Evolutionary conservation across 2,329 filamentous ascomycete species (phyloP), one percentile per base, ranked within the genome.

Genomic region (Cladosporium sp.): DNA sequence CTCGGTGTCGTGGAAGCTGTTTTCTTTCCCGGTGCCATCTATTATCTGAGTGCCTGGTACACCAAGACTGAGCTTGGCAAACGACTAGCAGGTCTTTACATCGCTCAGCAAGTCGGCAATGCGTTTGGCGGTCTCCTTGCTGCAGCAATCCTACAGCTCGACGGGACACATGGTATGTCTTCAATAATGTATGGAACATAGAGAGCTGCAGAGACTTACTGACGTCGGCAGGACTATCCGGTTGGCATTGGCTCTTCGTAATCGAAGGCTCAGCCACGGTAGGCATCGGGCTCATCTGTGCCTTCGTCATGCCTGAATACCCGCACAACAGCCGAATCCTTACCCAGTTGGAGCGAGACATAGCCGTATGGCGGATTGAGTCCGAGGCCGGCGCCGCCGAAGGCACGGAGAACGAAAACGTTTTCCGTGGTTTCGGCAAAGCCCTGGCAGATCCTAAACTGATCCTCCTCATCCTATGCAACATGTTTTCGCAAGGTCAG

Each of bases 181-280:
- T 11, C 43, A 31, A 28, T n/a, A n/a, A 38, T 19, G 22, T 3
- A 82, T 82, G 4, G 88, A 77, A 84, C 68, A 61, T 58, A 67
- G 60, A 58, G 51, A 22, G 22, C 11, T 22, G 3, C n/a, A 38
- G 32, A 22, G 32, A 37, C 13, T 18, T 38, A 3, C 18, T 18
- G 14, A n/a, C 68, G 11, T 46, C 31, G 7, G 10, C 75, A 10
- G 82, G 82, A 19, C 92, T 91, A 63, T 61, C 69, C 1, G 87
- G 85, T 8, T 93, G 88, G 88, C 75, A 87, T 48, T 91, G 63
- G 74, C 16, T 51, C 18, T 46, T 53, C 52, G 59, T 72, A 80
- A 58, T 57, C 37, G 82, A 86, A 66, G 82, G 82, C 10, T 65
- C 80, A 3, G 80, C 82, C 1, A 79, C 77, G 10, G 65, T 84